phyloP scores from a whole-genome alignment of 441 rosid species.

The Capsella rubella region DNA sequence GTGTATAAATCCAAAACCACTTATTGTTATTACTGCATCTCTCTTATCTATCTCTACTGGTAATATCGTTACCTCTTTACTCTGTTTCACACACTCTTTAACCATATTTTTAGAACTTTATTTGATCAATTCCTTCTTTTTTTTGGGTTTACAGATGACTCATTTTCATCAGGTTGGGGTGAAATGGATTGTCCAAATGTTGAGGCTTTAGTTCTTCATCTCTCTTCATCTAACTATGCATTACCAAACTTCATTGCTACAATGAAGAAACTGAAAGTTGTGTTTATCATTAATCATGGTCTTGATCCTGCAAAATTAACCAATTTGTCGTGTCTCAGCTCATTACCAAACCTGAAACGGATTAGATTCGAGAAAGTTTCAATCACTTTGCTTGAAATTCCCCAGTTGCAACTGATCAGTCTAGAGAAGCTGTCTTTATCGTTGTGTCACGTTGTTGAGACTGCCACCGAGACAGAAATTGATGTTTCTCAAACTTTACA shows the following conservation, averaged over 20 bases:
- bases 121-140: not conserved
- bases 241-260: conserved; percentile 60
- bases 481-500: conserved; percentile 49
- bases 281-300: conserved; percentile 56
- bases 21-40: conserved; percentile 42
- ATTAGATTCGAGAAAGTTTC: conserved; percentile 63
- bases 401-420: conserved; percentile 26
- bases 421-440: conserved; percentile 61
- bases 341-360: conserved; percentile 57
- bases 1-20: conserved; percentile 51
- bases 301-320: conserved; percentile 47
- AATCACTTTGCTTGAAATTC: conserved; percentile 44
- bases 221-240: conserved; percentile 50
- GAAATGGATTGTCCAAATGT: conserved; percentile 55
- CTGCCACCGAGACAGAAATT: conserved; percentile 15
- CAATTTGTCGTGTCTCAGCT: conserved; percentile 51
- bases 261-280: conserved; percentile 59
- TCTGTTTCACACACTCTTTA: conserved; percentile 13
- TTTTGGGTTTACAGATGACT: conserved; percentile 52
- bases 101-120: conserved; percentile 1
- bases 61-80: conserved; percentile 18
- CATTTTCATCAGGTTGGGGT: conserved; percentile 62
- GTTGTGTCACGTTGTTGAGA: conserved; percentile 57
- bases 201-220: conserved; percentile 63
- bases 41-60: conserved; percentile 75